Base-by-base conservation (phyloP, 2,329 filamentous ascomycete genomes). In the Elsinoe fawcettii region DNA sequence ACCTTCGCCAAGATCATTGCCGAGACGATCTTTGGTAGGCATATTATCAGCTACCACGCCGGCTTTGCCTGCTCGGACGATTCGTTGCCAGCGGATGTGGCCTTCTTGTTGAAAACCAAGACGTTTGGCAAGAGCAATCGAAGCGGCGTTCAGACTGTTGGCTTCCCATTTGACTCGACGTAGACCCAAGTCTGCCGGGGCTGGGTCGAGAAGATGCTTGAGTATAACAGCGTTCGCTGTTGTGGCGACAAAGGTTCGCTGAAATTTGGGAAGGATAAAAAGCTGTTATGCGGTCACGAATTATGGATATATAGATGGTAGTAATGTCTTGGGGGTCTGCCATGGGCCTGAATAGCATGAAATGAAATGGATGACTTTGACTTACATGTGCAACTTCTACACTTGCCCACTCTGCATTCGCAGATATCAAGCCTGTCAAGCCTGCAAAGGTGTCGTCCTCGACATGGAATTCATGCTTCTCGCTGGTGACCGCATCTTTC, bases 381-480 rank as follows among this genome's bases (percentile, higher is more conserved):
- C 46, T 51, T 51, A 51, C 46, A 34, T 51, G 46, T 32, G 46
- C 46, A 18, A 51, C 25, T 34, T 51, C 46, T 7, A 51, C 46
- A 51, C 23, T 32, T 34, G 46, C 46, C 25, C 46, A 34, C 27
- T 49, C 44, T 49, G 22, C n/a, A 23, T 49, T 49, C 14, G 22
- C 44, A 25, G 25, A 20, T 4, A 51, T 51, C 25, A 51, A 34
- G 46, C 46, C 25, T 32, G 46, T 51, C 25, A 51, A 18, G 6
- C 46, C 46, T 25, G 46, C 46, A 22, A 51, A 51, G 2, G 25
- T 51, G 14, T 34, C 46, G 23, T 51, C 12, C 16, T 51, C 46
- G 16, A 51, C 46, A 3, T 49, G 20, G 14, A 49, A 49, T 18
- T 49, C 44, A 18, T 27, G 44, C 23, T 49, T 49, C 16, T 30